Base-by-base conservation (phyloP, 2,329 filamentous ascomycete species). In the Fusarium tanahbumbuense region DNA sequence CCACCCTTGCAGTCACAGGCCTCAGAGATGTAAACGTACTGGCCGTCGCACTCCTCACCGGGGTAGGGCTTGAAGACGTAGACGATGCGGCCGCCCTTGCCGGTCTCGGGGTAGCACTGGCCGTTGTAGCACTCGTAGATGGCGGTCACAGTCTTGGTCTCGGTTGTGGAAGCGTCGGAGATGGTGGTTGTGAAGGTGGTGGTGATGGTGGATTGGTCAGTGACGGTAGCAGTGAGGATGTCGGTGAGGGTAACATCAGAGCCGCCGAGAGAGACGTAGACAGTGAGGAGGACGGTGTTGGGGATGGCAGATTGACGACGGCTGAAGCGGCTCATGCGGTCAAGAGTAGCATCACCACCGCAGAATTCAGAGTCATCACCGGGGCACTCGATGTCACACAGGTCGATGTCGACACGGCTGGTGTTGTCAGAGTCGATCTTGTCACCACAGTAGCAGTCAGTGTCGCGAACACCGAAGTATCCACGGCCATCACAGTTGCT, bases 381-480 rank as follows among this genome's bases (percentile, higher is more conserved):
- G 9, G 73, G 64, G 72, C 73, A 75, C 30, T 55, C 34, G 6
- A 70, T 67, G 42, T 73, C 53, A 49, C 73, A 75, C 5, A 20
- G 32, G 13, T 46, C 61, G 2, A 30, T 5, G 34, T 37, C 25
- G 6, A 74, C 70, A 4, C 50, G 60, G 48, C 27, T 41, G 18
- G 68, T 73, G 45, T 50, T 30, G 3, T 49, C 37, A 0, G 10
- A 18, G n/a, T 68, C 40, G n/a, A 75, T n/a, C 25, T 50, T 46
- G 10, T 71, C 61, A 64, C 73, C 73, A 23, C 68, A 72, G 64
- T 71, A 75, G 42, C 73, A 75, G 13, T 72, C 54, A 5, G 55
- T 71, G 44, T 71, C 66, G 48, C 65, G 60, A 42, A 73, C 62
- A 56, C 74, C 78, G 32, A 79, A 77, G 68, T 73, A 76, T 20